A percentile compares a stretch with the other conserved stretches of the same genome.
phyloP scores from a whole-genome alignment of 257 asterid genomes.

The Lavandula angustifolia region DNA sequence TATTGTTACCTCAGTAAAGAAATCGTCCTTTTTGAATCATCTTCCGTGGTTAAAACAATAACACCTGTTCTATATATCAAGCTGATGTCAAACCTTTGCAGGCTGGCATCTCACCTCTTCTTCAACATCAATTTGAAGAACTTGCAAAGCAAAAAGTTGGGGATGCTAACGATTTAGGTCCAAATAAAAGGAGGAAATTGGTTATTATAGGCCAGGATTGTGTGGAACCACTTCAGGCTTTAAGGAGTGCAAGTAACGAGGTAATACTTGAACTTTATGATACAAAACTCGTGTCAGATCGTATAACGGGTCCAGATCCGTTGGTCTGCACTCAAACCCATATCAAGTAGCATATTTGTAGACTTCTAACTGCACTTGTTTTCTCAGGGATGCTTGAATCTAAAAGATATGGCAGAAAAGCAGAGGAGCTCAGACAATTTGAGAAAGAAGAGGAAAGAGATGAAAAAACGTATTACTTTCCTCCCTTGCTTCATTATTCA shows the following conservation, averaged over 20 bases:
- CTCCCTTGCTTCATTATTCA: slow-evolving; percentile 9
- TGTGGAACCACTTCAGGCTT: slow-evolving; percentile 94
- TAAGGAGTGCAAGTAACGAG: slow-evolving; percentile 55
- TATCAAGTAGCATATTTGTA: not conserved
- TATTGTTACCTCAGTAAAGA: not conserved
- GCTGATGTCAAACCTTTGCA: slow-evolving; percentile 35
- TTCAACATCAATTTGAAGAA: slow-evolving; percentile 80
- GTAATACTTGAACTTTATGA: slow-evolving; percentile 31
- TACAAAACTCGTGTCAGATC: too few species aligned
- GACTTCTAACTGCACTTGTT: not conserved
- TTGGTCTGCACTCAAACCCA: too few species aligned
- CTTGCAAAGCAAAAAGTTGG: slow-evolving; percentile 52
- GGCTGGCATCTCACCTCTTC: slow-evolving; percentile 89
- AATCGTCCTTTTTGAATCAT: not conserved
- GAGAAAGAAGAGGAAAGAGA: slow-evolving; percentile 57
- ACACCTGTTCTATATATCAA: not conserved
- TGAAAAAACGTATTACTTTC: slow-evolving; percentile 47
- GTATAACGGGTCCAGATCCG: too few species aligned
- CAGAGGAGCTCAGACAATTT: slow-evolving; percentile 38
- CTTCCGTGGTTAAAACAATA: not conserved
- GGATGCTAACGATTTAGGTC: slow-evolving; percentile 37
- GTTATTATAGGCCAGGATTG: slow-evolving; percentile 90
- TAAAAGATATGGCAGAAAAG: slow-evolving; percentile 51
- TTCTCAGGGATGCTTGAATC: slow-evolving; percentile 50
- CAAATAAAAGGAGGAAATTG: slow-evolving; percentile 57